Conservation (phyloP, 805 yeast species). For the Yamadazyma kitorensis region DNA sequence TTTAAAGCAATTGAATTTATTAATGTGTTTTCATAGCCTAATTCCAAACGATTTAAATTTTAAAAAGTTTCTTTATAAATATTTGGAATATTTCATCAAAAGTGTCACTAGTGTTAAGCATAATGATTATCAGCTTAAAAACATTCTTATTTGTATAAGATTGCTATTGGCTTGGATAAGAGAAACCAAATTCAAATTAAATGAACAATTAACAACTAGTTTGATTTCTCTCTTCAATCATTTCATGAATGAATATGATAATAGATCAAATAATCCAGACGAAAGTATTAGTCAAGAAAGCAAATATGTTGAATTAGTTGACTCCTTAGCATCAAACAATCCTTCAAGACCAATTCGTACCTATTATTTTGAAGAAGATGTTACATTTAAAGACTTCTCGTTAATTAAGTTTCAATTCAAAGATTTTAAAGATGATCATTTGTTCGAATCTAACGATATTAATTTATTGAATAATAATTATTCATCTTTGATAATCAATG, state of each 20-base stretch:
- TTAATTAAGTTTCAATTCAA: slow-evolving; percentile 52
- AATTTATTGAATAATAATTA: slow-evolving; percentile 23
- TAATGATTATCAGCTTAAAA: not conserved
- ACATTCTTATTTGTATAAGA: slow-evolving; percentile 32
- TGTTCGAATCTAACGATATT: slow-evolving; percentile 29
- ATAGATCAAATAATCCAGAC: not conserved
- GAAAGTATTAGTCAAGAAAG: slow-evolving; percentile 6
- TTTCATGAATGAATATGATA: slow-evolving; percentile 8
- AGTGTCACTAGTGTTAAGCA: not conserved
- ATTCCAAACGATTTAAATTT: slow-evolving; percentile 2
- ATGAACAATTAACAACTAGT: slow-evolving; percentile 12
- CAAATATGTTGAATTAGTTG: slow-evolving; percentile 4
- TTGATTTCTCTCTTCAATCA: slow-evolving; percentile 16
- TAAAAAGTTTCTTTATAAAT: slow-evolving; percentile 8
- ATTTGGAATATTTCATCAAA: slow-evolving; percentile 8
- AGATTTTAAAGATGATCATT: slow-evolving; percentile 58
- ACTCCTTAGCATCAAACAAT: slow-evolving; percentile 14
- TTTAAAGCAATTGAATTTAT: slow-evolving; percentile 22
- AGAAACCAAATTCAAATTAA: slow-evolving; percentile 35
- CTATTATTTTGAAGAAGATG: slow-evolving; percentile 64
- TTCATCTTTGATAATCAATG: slow-evolving; percentile 9
- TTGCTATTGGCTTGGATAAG: slow-evolving; percentile 57
- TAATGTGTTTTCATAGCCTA: slow-evolving; percentile 21
- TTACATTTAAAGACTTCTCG: slow-evolving; percentile 55
- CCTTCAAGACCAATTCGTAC: slow-evolving; percentile 43